Percentiles rank a stretch among this genome's conserved stretches.
These are phyloP conservation scores for Aspergillus uvarum DNA, from an alignment of 2,329 filamentous ascomycete genomes.

Conservation along the genomic window DNA sequence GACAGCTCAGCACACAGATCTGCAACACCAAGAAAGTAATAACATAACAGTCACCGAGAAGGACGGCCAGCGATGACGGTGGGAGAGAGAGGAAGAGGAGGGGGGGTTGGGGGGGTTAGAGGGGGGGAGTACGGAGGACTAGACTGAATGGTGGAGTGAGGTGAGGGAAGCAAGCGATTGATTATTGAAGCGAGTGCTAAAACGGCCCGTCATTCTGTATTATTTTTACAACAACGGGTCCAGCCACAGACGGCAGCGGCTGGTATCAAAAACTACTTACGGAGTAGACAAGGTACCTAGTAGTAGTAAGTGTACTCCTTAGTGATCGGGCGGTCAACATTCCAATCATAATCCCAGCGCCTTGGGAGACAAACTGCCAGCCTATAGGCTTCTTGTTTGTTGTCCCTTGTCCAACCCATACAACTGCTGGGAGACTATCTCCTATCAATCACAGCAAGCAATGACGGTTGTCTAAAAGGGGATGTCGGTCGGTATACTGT, in stretches of 20 bases:
- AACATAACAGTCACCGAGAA: slow-evolving; percentile 8
- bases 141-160: background rate
- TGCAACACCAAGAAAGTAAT: slow-evolving; percentile 14
- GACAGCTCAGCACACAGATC: slow-evolving; percentile 26
- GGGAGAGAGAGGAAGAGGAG: background rate
- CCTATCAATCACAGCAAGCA: background rate
- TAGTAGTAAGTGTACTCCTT: too few relatives aligned
- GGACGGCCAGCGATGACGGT: slow-evolving; percentile 1
- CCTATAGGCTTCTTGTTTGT: background rate
- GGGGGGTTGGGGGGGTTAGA: background rate
- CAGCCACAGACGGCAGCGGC: background rate
- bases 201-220: slow-evolving; percentile 4
- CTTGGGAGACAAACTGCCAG: background rate
- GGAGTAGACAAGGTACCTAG: too few relatives aligned
- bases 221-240: slow-evolving; percentile 8
- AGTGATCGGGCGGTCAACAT: background rate
- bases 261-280: too few relatives aligned
- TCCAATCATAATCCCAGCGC: background rate
- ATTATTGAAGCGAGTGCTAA: slow-evolving; percentile 10
- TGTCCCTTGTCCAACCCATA: background rate
- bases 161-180: background rate
- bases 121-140: background rate
- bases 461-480: too few relatives aligned
- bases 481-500: too few relatives aligned
- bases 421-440: background rate